Evolutionary conservation across 2,329 filamentous ascomycete species (phyloP).

Genomic region (Sarocladium strictum): DNA sequence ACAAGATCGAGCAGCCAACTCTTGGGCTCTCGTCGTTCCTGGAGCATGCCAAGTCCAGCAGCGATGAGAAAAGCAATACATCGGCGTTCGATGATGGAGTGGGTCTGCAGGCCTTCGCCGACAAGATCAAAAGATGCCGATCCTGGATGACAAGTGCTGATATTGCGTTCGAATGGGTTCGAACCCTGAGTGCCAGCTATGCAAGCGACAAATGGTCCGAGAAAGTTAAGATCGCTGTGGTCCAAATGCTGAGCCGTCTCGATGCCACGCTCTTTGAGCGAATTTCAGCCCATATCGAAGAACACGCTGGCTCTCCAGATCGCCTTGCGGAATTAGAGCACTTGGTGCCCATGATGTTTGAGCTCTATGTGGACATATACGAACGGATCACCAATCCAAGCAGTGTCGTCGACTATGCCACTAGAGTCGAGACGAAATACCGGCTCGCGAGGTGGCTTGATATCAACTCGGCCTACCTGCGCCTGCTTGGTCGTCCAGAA

Average conservation of each 20-base stretch:
- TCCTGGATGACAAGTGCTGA: slow-evolving; percentile 51
- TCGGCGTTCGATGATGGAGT: slow-evolving; percentile 45
- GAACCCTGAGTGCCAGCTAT: slow-evolving; percentile 45
- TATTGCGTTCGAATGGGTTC: slow-evolving; percentile 53
- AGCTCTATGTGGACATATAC: slow-evolving; percentile 56
- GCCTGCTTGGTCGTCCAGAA: slow-evolving; percentile 24
- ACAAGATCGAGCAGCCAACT: slow-evolving; percentile 45
- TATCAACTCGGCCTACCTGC: slow-evolving; percentile 40
- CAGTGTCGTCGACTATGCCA: slow-evolving; percentile 44
- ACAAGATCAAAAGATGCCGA: slow-evolving; percentile 33
- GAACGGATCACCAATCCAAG: slow-evolving; percentile 52
- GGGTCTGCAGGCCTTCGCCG: slow-evolving; percentile 47
- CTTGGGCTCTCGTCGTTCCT: slow-evolving; percentile 56
- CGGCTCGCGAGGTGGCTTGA: slow-evolving; percentile 47
- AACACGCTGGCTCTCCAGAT: slow-evolving; percentile 18
- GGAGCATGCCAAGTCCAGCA: slow-evolving; percentile 54
- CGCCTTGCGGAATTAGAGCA: slow-evolving; percentile 30
- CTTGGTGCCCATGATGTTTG: slow-evolving; percentile 53
- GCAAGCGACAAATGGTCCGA: slow-evolving; percentile 51
- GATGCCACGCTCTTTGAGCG: slow-evolving; percentile 47
- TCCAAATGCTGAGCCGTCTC: slow-evolving; percentile 48
- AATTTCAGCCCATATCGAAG: slow-evolving; percentile 35
- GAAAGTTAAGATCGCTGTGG: slow-evolving; percentile 47
- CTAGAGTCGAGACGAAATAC: slow-evolving; percentile 42
- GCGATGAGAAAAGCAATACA: slow-evolving; percentile 41